Percentiles rank a stretch among this genome's conserved stretches.
These are phyloP conservation scores for Calocybe indica DNA, from an alignment of 768 basidiomycete genomes.

Conservation along the genomic window DNA sequence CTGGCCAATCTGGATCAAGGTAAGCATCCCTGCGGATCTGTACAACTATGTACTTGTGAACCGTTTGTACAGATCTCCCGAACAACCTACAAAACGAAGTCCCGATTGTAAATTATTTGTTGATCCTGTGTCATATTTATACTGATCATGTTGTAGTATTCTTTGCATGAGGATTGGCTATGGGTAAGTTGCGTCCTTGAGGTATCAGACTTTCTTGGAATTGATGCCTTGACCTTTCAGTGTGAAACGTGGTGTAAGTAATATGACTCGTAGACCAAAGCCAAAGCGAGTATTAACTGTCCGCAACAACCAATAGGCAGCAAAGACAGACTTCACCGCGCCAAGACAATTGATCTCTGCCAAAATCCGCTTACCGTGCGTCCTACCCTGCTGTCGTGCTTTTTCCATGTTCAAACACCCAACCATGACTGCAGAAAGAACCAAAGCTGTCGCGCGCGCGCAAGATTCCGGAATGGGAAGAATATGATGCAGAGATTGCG, in stretches of 20 bases:
- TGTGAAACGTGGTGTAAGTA: slow-evolving; percentile 97
- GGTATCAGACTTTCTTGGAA: neutral
- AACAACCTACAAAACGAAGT: slow-evolving; percentile 92
- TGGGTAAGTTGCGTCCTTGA: slow-evolving; percentile 54
- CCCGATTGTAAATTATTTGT: slow-evolving; percentile 66
- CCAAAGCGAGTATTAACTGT: neutral
- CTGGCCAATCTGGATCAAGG: slow-evolving; percentile 95
- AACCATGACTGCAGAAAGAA: slow-evolving; percentile 67
- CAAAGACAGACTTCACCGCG: slow-evolving; percentile 75
- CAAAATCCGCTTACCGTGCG: slow-evolving; percentile 91
- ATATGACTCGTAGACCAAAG: neutral
- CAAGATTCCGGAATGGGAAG: slow-evolving; percentile 97
- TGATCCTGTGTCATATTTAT: neutral
- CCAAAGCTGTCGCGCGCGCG: slow-evolving; percentile 91
- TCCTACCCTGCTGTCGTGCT: slow-evolving; percentile 7
- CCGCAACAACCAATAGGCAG: slow-evolving; percentile 42
- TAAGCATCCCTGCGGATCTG: slow-evolving; percentile 15
- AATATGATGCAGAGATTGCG: slow-evolving; percentile 88
- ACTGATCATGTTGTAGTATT: slow-evolving; percentile 45
- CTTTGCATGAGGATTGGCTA: slow-evolving; percentile 89
- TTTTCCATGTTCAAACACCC: neutral
- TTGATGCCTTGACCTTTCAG: slow-evolving; percentile 27
- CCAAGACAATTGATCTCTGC: slow-evolving; percentile 92
- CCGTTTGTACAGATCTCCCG: slow-evolving; percentile 66
- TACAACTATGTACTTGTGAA: neutral